Conservation (phyloP, 768 basidiomycete species). For the Imleria badia region DNA sequence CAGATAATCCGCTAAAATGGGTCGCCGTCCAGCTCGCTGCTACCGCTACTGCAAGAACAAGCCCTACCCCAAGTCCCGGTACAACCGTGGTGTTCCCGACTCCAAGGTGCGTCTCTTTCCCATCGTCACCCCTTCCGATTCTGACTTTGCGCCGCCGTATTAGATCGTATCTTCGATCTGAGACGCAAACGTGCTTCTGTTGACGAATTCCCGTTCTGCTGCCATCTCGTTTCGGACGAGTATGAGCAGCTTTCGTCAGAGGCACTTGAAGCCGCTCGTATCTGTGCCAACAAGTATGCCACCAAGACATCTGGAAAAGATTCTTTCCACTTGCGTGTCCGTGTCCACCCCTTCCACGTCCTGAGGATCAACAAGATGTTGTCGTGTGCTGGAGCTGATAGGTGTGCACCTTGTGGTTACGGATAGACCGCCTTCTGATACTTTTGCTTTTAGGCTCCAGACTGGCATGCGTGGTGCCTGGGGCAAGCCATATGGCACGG, state of each 20-base stretch:
- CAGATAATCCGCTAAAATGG: conserved; percentile 53
- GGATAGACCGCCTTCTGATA: background rate
- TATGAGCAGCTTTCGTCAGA: conserved; percentile 96
- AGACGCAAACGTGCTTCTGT: conserved; percentile 95
- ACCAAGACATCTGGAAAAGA: conserved; percentile 98
- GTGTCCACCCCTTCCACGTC: conserved; percentile 98
- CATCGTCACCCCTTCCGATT: background rate
- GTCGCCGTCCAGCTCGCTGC: conserved; percentile 96
- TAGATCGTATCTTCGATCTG: conserved; percentile 97
- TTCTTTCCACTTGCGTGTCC: conserved; percentile 96
- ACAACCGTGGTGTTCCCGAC: conserved; percentile 99
- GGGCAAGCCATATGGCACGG: conserved; percentile 98
- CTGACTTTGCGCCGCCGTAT: background rate
- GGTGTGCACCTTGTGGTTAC: conserved; percentile 40
- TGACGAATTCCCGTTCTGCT: conserved; percentile 98
- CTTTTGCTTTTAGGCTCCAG: conserved; percentile 57
- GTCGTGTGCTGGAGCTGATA: conserved; percentile 98
- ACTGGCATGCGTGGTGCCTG: conserved; percentile 99
- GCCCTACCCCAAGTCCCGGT: conserved; percentile 93
- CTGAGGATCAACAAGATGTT: conserved; percentile 99
- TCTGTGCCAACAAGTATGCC: conserved; percentile 99
- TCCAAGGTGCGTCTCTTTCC: conserved; percentile 62
- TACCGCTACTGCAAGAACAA: conserved; percentile 99
- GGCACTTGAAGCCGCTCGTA: conserved; percentile 96
- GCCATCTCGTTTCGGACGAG: conserved; percentile 95